A percentile compares a stretch with the other conserved stretches of the same genome.
phyloP scores from a whole-genome alignment of 495 filamentous ascomycete species.

The Xylaria sp. region DNA sequence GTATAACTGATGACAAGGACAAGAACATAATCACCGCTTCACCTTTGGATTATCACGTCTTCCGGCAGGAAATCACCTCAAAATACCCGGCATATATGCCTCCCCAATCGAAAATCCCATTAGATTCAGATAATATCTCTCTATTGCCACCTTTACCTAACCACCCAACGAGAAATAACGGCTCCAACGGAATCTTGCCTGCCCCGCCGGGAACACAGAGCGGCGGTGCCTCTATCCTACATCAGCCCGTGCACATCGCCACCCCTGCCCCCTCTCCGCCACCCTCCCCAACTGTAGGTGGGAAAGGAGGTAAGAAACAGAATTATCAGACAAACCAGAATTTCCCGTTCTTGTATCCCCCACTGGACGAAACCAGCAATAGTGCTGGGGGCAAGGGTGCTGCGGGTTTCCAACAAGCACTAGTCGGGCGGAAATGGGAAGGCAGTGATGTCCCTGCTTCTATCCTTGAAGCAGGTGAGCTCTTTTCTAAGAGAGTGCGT shows the following conservation, averaged over 20 bases:
- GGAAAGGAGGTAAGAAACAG: constrained; percentile 96
- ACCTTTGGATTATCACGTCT: constrained; percentile 93
- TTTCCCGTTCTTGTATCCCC: constrained; percentile 97
- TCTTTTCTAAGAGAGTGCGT: constrained; percentile 87
- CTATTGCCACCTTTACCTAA: constrained; percentile 85
- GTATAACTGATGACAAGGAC: constrained; percentile 52
- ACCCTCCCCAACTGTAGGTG: constrained; percentile 86
- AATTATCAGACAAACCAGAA: constrained; percentile 99
- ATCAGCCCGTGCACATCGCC: constrained; percentile 96
- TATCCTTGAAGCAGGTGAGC: constrained; percentile 91
- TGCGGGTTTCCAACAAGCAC: constrained; percentile 73
- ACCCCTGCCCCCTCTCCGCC: constrained; percentile 97
- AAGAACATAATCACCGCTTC: constrained; percentile 81
- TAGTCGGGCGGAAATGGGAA: constrained; percentile 85
- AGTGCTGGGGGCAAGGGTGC: constrained; percentile 85
- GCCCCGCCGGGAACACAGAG: constrained; percentile 55
- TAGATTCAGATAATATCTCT: constrained; percentile 88
- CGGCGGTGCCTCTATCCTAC: constrained; percentile 81
- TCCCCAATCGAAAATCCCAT: constrained; percentile 79
- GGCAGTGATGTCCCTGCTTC: constrained; percentile 90
- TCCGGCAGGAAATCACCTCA: constrained; percentile 96
- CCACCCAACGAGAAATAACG: constrained; percentile 63
- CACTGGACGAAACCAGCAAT: constrained; percentile 81
- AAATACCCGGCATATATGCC: constrained; percentile 98
- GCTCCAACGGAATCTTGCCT: constrained; percentile 55